Base-by-base conservation (phyloP, 2,329 filamentous ascomycete species). In the Verticillium isaacii region DNA sequence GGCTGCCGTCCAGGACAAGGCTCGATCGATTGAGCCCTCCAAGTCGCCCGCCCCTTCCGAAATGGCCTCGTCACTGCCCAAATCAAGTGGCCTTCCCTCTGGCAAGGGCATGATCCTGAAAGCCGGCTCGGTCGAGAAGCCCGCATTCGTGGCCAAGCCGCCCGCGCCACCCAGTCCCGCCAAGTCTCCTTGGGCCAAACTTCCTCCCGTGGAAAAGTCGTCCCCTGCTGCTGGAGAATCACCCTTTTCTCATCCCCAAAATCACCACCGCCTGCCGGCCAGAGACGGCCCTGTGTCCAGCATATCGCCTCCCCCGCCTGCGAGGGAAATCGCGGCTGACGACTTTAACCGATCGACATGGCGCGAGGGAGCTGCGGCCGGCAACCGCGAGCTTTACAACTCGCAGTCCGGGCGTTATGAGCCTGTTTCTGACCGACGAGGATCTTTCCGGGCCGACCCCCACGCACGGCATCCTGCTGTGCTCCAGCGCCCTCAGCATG, bases 391-490 rank as follows among this genome's bases (percentile, higher is more conserved):
- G 73, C 80, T 98, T 0, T 98, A 88, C 78, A 97, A 98, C 73
- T 96, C 94, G n/a, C 90, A 96, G 61, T 97, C 92, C 60, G 94
- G 94, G 19, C 89, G 92, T 58, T 96, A 97, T 68, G 94, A 98
- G 72, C 93, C 93, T 17, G 94, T 93, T 3, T 80, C 85, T 59
- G 92, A 97, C 65, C 88, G 93, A 41, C 87, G 92, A 66, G 86
- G 85, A 19, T 87, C 89, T 34, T 78, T 85, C 66, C 86, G 90
- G 59, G 85, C 87, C 61, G 91, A 95, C 60, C 76, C 81, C 60
- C 82, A 85, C 64, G 82, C 85, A 61, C 86, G 90, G 57, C 89
- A 94, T 66, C 90, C 92, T 29, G 85, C 92, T 15, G 78, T 98
- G 9, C 77, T 98, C 56, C 93, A 97, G 72, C 83, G 94, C 56